These are phyloP conservation scores for Takakia lepidozioides DNA, from an alignment of 225 moss, liverwort and hornwort genomes.

Conservation along the genomic window DNA sequence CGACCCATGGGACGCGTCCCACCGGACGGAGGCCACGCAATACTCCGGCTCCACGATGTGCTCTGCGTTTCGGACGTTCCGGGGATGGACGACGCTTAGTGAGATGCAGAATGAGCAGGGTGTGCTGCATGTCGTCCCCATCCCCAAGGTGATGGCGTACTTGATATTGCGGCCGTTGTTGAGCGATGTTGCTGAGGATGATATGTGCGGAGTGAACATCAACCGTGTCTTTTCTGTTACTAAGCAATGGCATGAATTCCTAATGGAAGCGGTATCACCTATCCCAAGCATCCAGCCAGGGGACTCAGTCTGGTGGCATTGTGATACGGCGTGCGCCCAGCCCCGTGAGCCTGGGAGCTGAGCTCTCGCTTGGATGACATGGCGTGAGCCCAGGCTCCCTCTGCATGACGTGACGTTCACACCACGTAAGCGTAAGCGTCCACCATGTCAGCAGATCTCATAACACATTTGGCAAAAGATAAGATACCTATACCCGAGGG, in stretches of 20 bases:
- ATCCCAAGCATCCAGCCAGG: constrained; percentile 22
- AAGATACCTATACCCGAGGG: too few species aligned
- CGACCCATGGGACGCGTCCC: constrained; percentile 28
- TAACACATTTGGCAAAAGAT: too few species aligned
- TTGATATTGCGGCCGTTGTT: constrained; percentile 27
- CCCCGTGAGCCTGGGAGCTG: too few species aligned
- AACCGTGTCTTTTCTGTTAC: constrained; percentile 25
- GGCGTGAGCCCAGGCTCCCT: too few species aligned
- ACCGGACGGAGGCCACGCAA: constrained; percentile 18
- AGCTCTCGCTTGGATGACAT: too few species aligned
- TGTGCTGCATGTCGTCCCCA: constrained; percentile 24
- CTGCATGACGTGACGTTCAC: too few species aligned
- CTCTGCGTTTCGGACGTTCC: constrained; percentile 36
- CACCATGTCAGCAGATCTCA: too few species aligned
- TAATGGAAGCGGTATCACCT: constrained; percentile 15
- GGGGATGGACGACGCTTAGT: constrained; percentile 31
- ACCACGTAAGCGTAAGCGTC: too few species aligned
- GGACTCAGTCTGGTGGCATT: constrained; percentile 38
- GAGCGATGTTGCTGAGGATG: constrained; percentile 13
- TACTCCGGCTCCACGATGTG: constrained; percentile 35
- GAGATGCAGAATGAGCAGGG: constrained; percentile 19
- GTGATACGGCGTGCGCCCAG: too few species aligned
- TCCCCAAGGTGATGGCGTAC: constrained; percentile 22
- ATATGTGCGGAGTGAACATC: constrained; percentile 32
- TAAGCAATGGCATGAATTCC: constrained; percentile 9